phyloP scores from a whole-genome alignment of 768 basidiomycete genomes.

The Infundibulicybe gibba region DNA sequence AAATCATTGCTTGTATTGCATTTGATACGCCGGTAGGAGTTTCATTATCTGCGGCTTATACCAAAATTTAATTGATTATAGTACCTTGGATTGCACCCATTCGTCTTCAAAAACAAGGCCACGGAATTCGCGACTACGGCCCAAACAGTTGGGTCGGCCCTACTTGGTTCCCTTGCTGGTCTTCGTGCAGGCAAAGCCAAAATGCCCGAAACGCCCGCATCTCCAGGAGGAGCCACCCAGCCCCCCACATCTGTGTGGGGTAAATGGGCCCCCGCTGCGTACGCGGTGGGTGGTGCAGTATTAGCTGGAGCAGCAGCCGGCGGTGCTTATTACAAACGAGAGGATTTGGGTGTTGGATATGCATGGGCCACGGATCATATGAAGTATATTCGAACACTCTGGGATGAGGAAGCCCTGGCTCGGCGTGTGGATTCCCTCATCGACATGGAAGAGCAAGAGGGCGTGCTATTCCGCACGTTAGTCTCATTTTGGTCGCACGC shows the following conservation, averaged over 20 bases:
- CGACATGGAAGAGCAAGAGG: conserved; percentile 53
- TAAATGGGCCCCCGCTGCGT: conserved; percentile 68
- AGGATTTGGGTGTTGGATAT: conserved; percentile 68
- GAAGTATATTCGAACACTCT: conserved; percentile 83
- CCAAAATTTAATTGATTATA: conserved; percentile 21
- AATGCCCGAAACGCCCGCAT: conserved; percentile 20
- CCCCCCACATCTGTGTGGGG: conserved; percentile 45
- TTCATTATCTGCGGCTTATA: background rate
- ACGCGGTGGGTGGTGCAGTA: conserved; percentile 68
- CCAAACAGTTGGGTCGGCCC: conserved; percentile 55
- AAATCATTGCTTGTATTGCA: conserved; percentile 78
- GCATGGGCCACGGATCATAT: conserved; percentile 84
- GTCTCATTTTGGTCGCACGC: conserved; percentile 20
- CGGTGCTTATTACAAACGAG: conserved; percentile 77
- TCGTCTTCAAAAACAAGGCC: conserved; percentile 83
- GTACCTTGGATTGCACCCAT: conserved; percentile 87
- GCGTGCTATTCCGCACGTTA: conserved; percentile 72
- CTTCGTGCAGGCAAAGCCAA: conserved; percentile 42
- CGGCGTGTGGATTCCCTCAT: conserved; percentile 61
- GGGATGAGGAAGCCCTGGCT: conserved; percentile 69
- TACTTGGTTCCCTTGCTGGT: conserved; percentile 54
- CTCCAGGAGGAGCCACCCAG: conserved; percentile 19
- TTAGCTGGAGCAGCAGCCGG: conserved; percentile 83
- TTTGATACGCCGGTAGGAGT: conserved; percentile 87
- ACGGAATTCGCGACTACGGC: conserved; percentile 67